Conservation (phyloP, 2,329 filamentous ascomycete species). For the Hawksworthiomyces lignivorus region DNA sequence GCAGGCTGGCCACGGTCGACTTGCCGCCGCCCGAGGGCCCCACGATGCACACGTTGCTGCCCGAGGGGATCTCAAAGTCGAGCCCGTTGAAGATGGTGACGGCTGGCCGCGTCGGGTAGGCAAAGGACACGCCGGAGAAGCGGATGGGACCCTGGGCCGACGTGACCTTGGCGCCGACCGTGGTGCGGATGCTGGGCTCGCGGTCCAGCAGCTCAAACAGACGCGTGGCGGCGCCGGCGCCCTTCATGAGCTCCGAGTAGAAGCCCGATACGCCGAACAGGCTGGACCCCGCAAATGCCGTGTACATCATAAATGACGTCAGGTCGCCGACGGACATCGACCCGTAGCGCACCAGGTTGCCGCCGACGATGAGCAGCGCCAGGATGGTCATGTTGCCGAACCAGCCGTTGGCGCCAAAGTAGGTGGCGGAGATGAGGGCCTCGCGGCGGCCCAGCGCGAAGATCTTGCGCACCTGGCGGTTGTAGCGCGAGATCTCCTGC, state of each 20-base stretch:
- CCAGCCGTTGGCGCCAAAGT: slow-evolving; percentile 81
- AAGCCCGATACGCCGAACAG: slow-evolving; percentile 92
- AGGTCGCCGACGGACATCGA: slow-evolving; percentile 85
- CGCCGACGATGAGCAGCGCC: slow-evolving; percentile 81
- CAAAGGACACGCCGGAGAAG: slow-evolving; percentile 79
- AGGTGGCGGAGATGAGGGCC: slow-evolving; percentile 80
- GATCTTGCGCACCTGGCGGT: slow-evolving; percentile 83
- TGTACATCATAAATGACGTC: slow-evolving; percentile 98
- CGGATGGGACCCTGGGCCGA: slow-evolving; percentile 84
- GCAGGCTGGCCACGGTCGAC: slow-evolving; percentile 85
- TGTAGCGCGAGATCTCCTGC: slow-evolving; percentile 85
- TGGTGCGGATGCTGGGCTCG: slow-evolving; percentile 77
- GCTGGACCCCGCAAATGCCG: slow-evolving; percentile 75
- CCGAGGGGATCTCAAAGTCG: slow-evolving; percentile 84
- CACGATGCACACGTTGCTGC: slow-evolving; percentile 92
- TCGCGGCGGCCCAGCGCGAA: slow-evolving; percentile 83
- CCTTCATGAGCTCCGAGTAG: slow-evolving; percentile 98
- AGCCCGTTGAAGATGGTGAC: slow-evolving; percentile 86
- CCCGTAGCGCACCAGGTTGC: slow-evolving; percentile 80
- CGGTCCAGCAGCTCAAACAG: slow-evolving; percentile 94
- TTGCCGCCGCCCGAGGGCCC: slow-evolving; percentile 95
- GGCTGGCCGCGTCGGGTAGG: slow-evolving; percentile 88
- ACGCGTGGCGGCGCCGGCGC: slow-evolving; percentile 90
- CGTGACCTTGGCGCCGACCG: slow-evolving; percentile 67
- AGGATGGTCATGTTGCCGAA: slow-evolving; percentile 96